These are phyloP conservation scores for Hypoxylon cercidicola DNA, from an alignment of 495 filamentous ascomycete species.

Conservation along the genomic window DNA sequence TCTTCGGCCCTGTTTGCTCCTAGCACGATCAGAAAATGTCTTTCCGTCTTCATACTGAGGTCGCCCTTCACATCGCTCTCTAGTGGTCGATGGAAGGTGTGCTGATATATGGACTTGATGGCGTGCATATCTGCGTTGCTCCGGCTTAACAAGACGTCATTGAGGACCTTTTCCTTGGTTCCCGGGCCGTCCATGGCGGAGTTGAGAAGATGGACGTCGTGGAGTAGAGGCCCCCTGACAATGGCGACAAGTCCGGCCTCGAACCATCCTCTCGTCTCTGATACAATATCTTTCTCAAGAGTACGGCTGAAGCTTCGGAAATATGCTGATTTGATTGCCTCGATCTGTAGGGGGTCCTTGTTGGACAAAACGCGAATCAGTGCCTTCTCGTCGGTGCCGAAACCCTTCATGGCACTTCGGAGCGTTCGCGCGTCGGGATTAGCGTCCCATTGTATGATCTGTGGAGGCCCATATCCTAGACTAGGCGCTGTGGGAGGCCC, in stretches of 20 bases:
- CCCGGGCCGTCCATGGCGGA: constrained; percentile 79
- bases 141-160: constrained; percentile 84
- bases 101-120: constrained; percentile 81
- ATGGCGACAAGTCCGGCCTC: constrained; percentile 74
- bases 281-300: constrained; percentile 77
- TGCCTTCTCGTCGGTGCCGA: constrained; percentile 84
- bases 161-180: constrained; percentile 85
- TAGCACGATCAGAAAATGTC: constrained; percentile 81
- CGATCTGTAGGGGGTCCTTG: constrained; percentile 78
- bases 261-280: constrained; percentile 79
- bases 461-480: constrained; percentile 69
- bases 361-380: constrained; percentile 72
- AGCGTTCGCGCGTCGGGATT: constrained; percentile 72
- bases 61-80: constrained; percentile 77
- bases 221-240: constrained; percentile 77
- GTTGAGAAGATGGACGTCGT: constrained; percentile 73
- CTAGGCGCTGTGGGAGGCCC: constrained; percentile 66
- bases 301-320: constrained; percentile 67
- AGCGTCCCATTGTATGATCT: constrained; percentile 72
- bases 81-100: constrained; percentile 67
- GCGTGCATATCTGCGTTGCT: constrained; percentile 85
- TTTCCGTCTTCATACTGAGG: constrained; percentile 83
- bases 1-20: constrained; percentile 79
- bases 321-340: constrained; percentile 74
- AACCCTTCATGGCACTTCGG: constrained; percentile 87